Conservation (phyloP, 164 flowering plant genomes). For the Taxillus chinensis region DNA sequence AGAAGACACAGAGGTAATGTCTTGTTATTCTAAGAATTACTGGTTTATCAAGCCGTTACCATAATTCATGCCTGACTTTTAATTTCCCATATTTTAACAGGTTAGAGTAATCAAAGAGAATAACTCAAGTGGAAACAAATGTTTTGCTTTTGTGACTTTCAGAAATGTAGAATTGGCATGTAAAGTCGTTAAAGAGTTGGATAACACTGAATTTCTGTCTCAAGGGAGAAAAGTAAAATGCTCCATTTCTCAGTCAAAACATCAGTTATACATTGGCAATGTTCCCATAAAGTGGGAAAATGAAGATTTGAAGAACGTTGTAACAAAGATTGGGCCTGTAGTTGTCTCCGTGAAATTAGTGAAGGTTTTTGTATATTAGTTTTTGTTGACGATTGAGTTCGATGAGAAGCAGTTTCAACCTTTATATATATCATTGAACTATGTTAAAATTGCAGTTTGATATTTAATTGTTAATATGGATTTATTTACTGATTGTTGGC, state of each 20-base stretch:
- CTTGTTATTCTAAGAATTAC: background rate
- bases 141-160: background rate
- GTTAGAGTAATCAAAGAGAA: background rate
- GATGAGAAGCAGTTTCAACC: no score
- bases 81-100: no score
- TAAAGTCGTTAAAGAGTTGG: background rate
- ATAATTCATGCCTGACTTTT: no score
- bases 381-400: background rate
- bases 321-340: constrained; percentile 71
- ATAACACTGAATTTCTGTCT: background rate
- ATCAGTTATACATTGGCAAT: constrained; percentile 80
- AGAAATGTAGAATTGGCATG: background rate
- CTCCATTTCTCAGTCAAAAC: constrained; percentile 79
- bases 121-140: no score
- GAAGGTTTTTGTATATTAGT: constrained; percentile 37
- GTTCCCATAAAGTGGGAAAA: constrained; percentile 73
- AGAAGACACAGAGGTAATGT: constrained; percentile 22
- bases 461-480: no score
- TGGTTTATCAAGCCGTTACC: background rate
- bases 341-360: constrained; percentile 50
- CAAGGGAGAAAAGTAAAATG: constrained; percentile 75
- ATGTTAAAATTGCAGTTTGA: no score
- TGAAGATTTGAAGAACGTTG: constrained; percentile 56
- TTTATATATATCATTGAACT: no score
- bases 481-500: background rate